These are phyloP conservation scores for Plectosphaerella plurivora DNA, from an alignment of 2,329 filamentous ascomycete genomes.

Conservation along the genomic window DNA sequence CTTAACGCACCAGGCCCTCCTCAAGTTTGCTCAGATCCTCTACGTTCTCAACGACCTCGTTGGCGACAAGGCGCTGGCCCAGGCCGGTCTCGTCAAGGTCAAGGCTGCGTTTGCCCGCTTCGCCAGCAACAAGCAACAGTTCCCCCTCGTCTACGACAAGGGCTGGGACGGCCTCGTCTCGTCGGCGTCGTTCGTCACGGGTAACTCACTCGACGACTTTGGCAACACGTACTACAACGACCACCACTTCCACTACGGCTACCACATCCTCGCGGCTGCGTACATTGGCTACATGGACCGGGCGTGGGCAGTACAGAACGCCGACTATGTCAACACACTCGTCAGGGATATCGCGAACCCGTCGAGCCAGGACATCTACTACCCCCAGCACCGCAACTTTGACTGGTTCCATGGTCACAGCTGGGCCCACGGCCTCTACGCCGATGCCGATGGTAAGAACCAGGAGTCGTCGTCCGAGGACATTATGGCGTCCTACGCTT, in stretches of 20 bases:
- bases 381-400: conserved; percentile 71
- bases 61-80: conserved; percentile 45
- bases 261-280: conserved; percentile 75
- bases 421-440: conserved; percentile 70
- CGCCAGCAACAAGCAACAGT: conserved; percentile 55
- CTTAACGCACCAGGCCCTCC: conserved; percentile 37
- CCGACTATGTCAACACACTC: conserved; percentile 69
- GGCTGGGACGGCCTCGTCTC: conserved; percentile 73
- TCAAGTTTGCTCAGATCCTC: conserved; percentile 63
- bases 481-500: conserved; percentile 68
- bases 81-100: conserved; percentile 47
- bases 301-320: conserved; percentile 62
- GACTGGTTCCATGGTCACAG: conserved; percentile 85
- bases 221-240: conserved; percentile 73
- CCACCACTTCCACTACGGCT: conserved; percentile 65
- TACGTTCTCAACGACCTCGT: conserved; percentile 55
- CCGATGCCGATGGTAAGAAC: conserved; percentile 61
- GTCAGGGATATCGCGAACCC: conserved; percentile 73
- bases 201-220: conserved; percentile 66
- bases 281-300: conserved; percentile 70
- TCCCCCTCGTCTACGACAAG: conserved; percentile 48
- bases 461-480: conserved; percentile 82
- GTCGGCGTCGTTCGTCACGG: conserved; percentile 58
- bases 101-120: conserved; percentile 58
- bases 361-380: conserved; percentile 57